Evolutionary conservation across 129 eudicot genomes (phyloP).

Genomic region (Lactuca sativa): DNA sequence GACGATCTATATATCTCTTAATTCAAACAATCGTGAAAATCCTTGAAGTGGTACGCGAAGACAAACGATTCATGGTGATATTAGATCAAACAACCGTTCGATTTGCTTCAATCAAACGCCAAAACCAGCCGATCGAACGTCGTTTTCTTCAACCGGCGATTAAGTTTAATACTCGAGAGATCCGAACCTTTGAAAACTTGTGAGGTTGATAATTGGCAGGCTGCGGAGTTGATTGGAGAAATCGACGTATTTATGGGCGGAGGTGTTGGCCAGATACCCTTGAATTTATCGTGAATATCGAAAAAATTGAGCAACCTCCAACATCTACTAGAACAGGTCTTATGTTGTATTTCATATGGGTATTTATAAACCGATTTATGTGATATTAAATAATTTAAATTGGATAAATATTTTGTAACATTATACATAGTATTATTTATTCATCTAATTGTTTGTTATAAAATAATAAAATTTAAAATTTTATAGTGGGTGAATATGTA

Average conservation of each 20-base stretch:
- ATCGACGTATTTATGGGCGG: conserved; percentile 21
- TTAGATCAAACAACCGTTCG: conserved; percentile 9
- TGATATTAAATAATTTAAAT: too few species aligned
- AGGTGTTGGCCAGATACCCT: conserved; percentile 7
- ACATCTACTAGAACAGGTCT: background rate
- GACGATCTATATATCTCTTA: conserved; percentile 20
- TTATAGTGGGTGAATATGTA: too few species aligned
- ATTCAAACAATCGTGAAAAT: conserved; percentile 29
- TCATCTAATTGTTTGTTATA: too few species aligned
- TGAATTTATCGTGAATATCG: conserved; percentile 18
- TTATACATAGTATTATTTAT: too few species aligned
- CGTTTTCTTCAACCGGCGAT: conserved; percentile 27
- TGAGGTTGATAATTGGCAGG: conserved; percentile 14
- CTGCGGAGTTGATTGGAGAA: conserved; percentile 10
- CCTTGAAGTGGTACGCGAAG: conserved; percentile 5
- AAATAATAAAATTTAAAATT: too few species aligned
- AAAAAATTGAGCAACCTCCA: background rate
- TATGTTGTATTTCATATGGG: background rate
- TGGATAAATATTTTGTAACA: too few species aligned
- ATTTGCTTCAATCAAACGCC: conserved; percentile 30
- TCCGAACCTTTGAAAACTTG: conserved; percentile 27
- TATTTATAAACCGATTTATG: too few species aligned
- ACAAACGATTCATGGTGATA: conserved; percentile 8
- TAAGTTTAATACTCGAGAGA: conserved; percentile 2
- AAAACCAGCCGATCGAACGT: conserved; percentile 14